Base-by-base conservation (phyloP, 176 grass and related monocot genomes). In the Elymus sibiricus region DNA sequence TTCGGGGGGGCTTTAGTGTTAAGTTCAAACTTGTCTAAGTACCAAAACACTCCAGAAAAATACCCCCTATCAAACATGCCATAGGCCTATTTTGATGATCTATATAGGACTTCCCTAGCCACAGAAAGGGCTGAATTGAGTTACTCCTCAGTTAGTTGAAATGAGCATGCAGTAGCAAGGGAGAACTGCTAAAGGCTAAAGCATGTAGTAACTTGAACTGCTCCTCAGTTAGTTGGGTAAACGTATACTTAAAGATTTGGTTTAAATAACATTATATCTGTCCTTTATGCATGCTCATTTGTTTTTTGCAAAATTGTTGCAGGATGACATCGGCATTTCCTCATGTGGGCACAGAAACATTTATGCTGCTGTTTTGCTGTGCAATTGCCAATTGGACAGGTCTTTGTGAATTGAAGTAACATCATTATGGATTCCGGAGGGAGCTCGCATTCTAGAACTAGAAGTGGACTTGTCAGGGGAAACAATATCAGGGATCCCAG, bases 391-490 rank as follows among this genome's bases (percentile, higher is more conserved):
- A 51, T 69, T 65, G 58, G 70, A 73, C 68, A 80, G 76, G 29
- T 84, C 38, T 67, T 68, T 46, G 60, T 80, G 67, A 67, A 49
- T 32, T 86, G 62, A 76, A 77, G 49, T 46, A 60, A 67, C 27
- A 67, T 15, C 28, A 22, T 35, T 72, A 64, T 90, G 88, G 32
- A 43, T 86, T 82, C 43, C 6, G 26, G 74, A 21, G 58, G 61
- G 21, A 74, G 34, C 55, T 47, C 44, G 24, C 74, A 35, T 58
- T 90, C 80, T 79, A 84, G 58, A 73, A 84, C 67, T 79, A 77
- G 84, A 87, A 90, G 74, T 87, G 84, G 79, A 42, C 74, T 83
- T 83, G 21, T 87, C 64, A 90, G 84, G 35, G 56, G 47, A 59
- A 59, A 74, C 37, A 67, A 3, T 35, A 74, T 83, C 25, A 64